Evolutionary conservation across 2,329 filamentous ascomycete species (phyloP).

Genomic region (Scedosporium aurantiacum): DNA sequence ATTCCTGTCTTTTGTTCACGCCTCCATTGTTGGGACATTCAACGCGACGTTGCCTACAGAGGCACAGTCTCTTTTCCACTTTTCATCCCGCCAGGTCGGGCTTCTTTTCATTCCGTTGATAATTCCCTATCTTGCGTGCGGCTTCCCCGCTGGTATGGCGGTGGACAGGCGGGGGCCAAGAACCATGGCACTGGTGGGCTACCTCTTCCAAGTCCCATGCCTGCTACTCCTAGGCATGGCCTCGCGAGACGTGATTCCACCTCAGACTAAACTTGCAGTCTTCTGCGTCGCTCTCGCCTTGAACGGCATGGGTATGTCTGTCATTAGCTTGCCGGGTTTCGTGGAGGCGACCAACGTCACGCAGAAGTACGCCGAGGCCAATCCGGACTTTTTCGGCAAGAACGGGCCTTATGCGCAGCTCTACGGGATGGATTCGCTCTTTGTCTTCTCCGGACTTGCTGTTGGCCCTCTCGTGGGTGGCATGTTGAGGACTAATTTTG

Average conservation of each 20-base stretch:
- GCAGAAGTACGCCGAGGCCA: constrained; percentile 7
- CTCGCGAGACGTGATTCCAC: not conserved
- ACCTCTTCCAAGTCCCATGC: not conserved
- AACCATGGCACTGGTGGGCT: not conserved
- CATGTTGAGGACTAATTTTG: not conserved
- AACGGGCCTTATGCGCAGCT: constrained; percentile 11
- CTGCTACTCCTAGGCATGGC: not conserved
- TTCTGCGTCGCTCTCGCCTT: not conserved
- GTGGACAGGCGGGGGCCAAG: not conserved
- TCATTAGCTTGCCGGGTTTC: not conserved
- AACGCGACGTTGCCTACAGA: not conserved
- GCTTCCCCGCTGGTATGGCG: not conserved
- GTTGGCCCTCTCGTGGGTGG: not conserved
- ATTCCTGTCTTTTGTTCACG: not conserved
- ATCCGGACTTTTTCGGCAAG: constrained; percentile 8
- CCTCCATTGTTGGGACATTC: not conserved
- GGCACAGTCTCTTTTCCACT: not conserved
- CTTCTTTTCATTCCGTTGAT: not conserved
- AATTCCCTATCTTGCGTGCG: not conserved
- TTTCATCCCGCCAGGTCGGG: not conserved
- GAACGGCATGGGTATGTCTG: not conserved
- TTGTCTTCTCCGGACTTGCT: not conserved
- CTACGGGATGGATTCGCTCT: not conserved
- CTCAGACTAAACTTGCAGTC: not conserved
- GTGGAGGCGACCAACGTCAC: constrained; percentile 8